phyloP scores from a whole-genome alignment of 1,284 basidiomycete genomes.

The Fomitopsis pinicola region DNA sequence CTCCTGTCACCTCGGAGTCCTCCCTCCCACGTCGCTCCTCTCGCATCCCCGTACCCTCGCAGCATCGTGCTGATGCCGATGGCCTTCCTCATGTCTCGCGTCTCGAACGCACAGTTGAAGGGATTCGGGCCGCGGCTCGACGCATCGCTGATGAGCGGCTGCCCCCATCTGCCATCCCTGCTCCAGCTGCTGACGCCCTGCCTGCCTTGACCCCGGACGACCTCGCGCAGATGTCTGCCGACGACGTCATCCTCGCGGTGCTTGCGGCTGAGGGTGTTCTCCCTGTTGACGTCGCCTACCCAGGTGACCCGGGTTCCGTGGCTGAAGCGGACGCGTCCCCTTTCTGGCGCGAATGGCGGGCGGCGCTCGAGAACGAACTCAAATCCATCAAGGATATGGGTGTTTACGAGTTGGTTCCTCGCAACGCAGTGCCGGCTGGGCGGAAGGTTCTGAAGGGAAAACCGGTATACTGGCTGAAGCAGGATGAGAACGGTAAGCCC shows the following conservation, averaged over 20 bases:
- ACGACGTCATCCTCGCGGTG: background rate
- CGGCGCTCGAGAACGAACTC: conserved; percentile 15
- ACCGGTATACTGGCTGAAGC: too few species aligned
- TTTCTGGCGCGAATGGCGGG: conserved; percentile 20
- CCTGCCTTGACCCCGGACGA: background rate
- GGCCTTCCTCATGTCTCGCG: background rate
- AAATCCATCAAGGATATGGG: conserved; percentile 3
- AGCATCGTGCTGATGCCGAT: background rate
- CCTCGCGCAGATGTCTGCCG: background rate
- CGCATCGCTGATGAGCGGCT: too few species aligned
- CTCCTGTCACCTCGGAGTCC: too few species aligned
- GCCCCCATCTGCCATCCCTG: too few species aligned
- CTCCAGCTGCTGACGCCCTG: too few species aligned
- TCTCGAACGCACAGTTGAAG: background rate
- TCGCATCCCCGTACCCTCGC: background rate
- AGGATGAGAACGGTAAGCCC: too few species aligned
- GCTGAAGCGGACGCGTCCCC: conserved; percentile 19
- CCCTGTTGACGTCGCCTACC: conserved; percentile 8
- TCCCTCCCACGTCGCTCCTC: background rate
- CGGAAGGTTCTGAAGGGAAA: too few species aligned
- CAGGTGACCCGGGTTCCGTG: conserved; percentile 21
- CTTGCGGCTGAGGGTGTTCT: conserved; percentile 6
- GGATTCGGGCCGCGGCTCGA: too few species aligned
- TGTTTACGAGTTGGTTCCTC: too few species aligned
- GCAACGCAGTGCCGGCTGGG: too few species aligned